phyloP scores from a whole-genome alignment of 257 asterid species.

The Jacaranda mimosifolia region DNA sequence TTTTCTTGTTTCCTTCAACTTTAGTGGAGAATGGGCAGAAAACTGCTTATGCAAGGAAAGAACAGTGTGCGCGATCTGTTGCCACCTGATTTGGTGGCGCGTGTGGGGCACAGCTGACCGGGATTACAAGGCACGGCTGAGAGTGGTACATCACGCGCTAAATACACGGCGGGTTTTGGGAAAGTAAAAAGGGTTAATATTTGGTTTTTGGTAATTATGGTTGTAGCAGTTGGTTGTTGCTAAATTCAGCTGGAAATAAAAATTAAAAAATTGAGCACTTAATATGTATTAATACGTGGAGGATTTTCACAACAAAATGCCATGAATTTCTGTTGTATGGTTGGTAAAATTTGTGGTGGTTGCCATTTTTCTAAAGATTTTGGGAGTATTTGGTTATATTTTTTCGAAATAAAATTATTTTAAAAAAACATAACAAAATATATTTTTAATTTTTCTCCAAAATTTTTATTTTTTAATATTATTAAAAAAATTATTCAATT shows the following conservation, averaged over 20 bases:
- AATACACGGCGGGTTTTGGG: background rate
- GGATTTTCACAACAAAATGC: slow-evolving; percentile 24
- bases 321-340: slow-evolving; percentile 34
- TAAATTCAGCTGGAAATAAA: too few species aligned
- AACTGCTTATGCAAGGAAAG: slow-evolving; percentile 36
- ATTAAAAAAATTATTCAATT: too few species aligned
- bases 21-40: background rate
- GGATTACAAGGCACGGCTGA: too few species aligned
- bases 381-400: too few species aligned
- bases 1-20: background rate
- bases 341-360: slow-evolving; percentile 34
- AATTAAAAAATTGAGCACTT: background rate
- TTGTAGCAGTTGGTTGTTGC: background rate
- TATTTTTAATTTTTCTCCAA: too few species aligned
- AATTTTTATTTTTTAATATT: too few species aligned
- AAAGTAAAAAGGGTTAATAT: background rate
- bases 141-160: background rate
- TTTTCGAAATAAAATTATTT: too few species aligned
- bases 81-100: slow-evolving; percentile 32
- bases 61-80: slow-evolving; percentile 23
- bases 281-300: slow-evolving; percentile 29
- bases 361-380: background rate
- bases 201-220: background rate
- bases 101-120: background rate
- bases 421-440: too few species aligned